Evolutionary conservation across 768 basidiomycete genomes (phyloP), one percentile per base, ranked within the genome.

Genomic region (Coprinopsis cinerea): DNA sequence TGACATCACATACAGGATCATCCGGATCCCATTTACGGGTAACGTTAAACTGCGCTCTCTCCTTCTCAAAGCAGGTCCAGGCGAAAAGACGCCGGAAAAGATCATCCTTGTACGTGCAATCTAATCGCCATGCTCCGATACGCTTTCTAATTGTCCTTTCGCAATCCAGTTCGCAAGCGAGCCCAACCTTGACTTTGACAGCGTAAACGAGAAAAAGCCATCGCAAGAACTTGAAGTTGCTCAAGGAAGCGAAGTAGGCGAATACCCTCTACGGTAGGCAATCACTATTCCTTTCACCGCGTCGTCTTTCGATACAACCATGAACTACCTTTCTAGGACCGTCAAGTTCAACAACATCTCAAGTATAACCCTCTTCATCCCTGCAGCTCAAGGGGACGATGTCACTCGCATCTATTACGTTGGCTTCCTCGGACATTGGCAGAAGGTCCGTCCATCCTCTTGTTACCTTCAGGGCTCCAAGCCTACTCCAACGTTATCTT

Each of bases 21-120:
- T 92, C 45, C 86, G 85, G 43, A 64, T 96, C 23, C 92, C 93
- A 1, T 95, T 96, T 65, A 92, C 85, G 0, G 85, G 88, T 7
- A 83, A 87, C 14, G 88, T 95, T 40, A 90, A 87, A 57, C 77
- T 95, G 36, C 82, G 87, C 20, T 81, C 87, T 22, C 71, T 96
- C 34, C 77, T 92, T 2, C 64, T 96, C 53, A 94, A 93, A 67
- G 73, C 89, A 2, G 93, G 93, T 5, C 91, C 93, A 0, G 75
- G 70, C 0, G 84, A 83, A 34, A 78, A 85, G 57, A 92, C 91
- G 1, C 91, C 92, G 3, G 65, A 74, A 0, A 85, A 81, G 62
- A 75, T 94, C 25, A 62, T 66, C 17, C 61, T 95, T 63, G 93
- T 93, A 53, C 28, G 83, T 48, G 41, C 23, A 10, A 2, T 27